Base-by-base conservation (phyloP, 495 filamentous ascomycete species). In the Niebla homalea region DNA sequence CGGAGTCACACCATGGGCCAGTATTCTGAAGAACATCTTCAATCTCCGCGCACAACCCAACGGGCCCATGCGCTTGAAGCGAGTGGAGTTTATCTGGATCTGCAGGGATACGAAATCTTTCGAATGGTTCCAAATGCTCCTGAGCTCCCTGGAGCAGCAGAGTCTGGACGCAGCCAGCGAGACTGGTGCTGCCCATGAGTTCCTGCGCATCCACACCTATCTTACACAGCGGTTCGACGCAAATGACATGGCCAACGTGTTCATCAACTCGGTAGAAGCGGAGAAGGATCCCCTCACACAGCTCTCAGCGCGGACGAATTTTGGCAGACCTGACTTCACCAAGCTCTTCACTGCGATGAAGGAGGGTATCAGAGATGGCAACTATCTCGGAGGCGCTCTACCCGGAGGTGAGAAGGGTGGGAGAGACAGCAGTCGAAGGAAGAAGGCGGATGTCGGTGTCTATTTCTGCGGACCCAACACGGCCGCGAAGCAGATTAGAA, bases 41-140 rank as follows among this genome's bases (percentile, higher is more conserved):
- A 89, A 99, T 60, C 73, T 90, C 53, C 87, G 92, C 36, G 80
- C 86, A 49, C 77, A 78, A 26, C 87, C 87, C 14, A 87, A 94
- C 65, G 83, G 86, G 23, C 88, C 89, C 0, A 80, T 77, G 26
- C 85, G 93, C 62, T 77, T 99, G 37, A 82, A 89, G 46, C 82
- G 92, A 64, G 89, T 99, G 16, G 92, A 99, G 64, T 97, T 99
- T 66, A 94, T 97, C 71, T 99, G 92, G 92, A 81, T 97, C 49
- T 97, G 93, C 75, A 93, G 84, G 64, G 90, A 98, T 59, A 97
- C 89, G 2, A 79, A 73, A 36, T 95, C 90, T 1, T 98, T 98
- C 63, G 92, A 97, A 69, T 98, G 92, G 92, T 98, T 98, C 70
- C 93, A 98, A 64, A 83, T 83, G 11, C 82, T 98, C 4, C 78